Base-by-base conservation (phyloP, 2,329 filamentous ascomycete species). In the Clonostachys rhizophaga region DNA sequence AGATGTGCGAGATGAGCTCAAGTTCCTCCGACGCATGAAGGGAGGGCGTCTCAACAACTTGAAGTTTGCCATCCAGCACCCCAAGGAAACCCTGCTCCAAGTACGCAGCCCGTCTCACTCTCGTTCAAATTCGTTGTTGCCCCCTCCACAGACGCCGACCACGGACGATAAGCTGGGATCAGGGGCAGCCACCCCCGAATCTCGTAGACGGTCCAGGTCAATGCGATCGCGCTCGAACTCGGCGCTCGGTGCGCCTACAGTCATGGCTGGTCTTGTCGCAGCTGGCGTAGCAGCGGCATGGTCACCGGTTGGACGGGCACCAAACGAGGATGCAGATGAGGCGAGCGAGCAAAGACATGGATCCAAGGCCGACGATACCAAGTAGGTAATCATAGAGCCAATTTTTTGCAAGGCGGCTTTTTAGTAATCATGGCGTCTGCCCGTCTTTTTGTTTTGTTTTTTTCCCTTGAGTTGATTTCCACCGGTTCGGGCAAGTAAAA, bases 191-290 rank as follows among this genome's bases (percentile, higher is more conserved):
- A 86, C 72, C 44, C 82, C 74, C 5, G 80, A 84, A 58, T 75
- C 81, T 47, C 72, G 86, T 44, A 79, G 74, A 47, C 79, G 86
- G 45, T 87, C 86, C 44, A 75, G 84, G 54, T 88, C 84, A 40
- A 86, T 73, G 56, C 74, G 83, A 50, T 83, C 82, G 47, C 71
- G 83, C 48, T 81, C 78, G 39, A 85, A 85, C 63, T 90, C 86
- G 30, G 86, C 86, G 2, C 74, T 91, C 11, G 87, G 84, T 11
- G 85, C 87, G 3, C 84, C 86, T 2, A 83, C 84, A 8, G 87
- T 90, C 50, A 91, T 91, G 87, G 86, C 87, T n/a, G 88, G 88
- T 50, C 85, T 91, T 49, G 81, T 91, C 44, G 88, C 87, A 9
- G 87, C 86, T 40, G 86, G 84, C 58, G 80, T 91, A 34, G 87